These are phyloP conservation scores for Ganoderma lucidum DNA, from an alignment of 1,284 basidiomycete genomes.

Conservation along the genomic window DNA sequence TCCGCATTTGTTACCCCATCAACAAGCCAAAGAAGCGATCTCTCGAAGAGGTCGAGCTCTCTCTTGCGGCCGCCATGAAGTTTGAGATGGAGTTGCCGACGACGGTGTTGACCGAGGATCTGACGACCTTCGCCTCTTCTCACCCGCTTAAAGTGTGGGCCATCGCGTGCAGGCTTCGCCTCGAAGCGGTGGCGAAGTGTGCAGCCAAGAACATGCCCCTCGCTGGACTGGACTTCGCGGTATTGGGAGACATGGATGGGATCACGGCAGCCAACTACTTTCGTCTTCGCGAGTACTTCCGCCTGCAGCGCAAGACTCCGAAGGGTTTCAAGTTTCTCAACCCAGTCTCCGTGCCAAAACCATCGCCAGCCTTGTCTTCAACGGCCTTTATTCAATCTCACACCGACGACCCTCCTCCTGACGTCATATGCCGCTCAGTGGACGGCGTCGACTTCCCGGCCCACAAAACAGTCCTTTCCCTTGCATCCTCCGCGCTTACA, in stretches of 20 bases:
- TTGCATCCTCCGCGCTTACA: slow-evolving; percentile 36
- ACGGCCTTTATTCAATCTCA: not conserved
- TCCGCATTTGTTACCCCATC: slow-evolving; percentile 49
- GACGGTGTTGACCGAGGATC: slow-evolving; percentile 12
- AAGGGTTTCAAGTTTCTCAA: not conserved
- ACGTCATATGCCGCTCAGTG: slow-evolving; percentile 34
- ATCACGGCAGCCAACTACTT: slow-evolving; percentile 30
- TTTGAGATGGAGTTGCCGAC: slow-evolving; percentile 32
- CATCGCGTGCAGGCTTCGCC: slow-evolving; percentile 17
- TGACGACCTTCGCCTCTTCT: not conserved
- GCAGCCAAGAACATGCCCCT: slow-evolving; percentile 8
- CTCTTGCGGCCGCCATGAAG: slow-evolving; percentile 30
- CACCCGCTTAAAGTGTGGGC: slow-evolving; percentile 25
- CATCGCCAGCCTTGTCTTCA: not conserved
- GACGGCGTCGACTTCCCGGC: slow-evolving; percentile 25
- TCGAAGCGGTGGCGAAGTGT: slow-evolving; percentile 22
- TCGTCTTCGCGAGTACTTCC: slow-evolving; percentile 11
- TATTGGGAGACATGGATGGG: slow-evolving; percentile 16
- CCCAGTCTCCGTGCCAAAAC: not conserved
- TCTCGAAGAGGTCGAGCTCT: slow-evolving; percentile 16
- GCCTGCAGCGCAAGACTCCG: not conserved
- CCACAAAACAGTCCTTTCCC: slow-evolving; percentile 18
- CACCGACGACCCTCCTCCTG: slow-evolving; percentile 2
- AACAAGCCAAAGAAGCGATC: slow-evolving; percentile 24
- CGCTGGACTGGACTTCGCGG: not conserved